A percentile compares a stretch with the other conserved stretches of the same genome.
Evolutionary conservation across 768 basidiomycete genomes (phyloP).

Genomic region (Boletus vinaceobasis): DNA sequence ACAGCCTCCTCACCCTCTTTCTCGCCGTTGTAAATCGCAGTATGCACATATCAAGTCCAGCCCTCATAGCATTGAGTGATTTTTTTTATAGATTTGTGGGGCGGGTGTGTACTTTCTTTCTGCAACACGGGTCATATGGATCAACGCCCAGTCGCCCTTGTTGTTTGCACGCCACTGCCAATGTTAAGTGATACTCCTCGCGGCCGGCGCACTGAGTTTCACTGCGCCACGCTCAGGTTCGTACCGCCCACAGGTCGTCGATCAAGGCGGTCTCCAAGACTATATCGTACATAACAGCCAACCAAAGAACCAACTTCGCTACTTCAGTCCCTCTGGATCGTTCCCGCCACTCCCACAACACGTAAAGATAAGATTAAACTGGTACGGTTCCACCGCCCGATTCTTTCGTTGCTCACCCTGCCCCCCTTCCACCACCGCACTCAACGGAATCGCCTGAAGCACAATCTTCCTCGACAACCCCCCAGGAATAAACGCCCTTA

Average conservation of each 20-base stretch:
- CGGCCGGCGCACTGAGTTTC: too few species aligned
- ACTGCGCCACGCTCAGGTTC: neutral
- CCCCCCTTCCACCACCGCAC: conserved; percentile 5
- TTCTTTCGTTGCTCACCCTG: conserved; percentile 1
- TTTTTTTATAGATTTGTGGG: neutral
- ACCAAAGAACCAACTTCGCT: neutral
- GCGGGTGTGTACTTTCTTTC: neutral
- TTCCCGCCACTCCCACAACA: conserved; percentile 14
- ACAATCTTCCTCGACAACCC: conserved; percentile 27
- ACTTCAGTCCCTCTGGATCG: neutral
- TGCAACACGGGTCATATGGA: neutral
- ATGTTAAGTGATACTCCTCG: neutral
- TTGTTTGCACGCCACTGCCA: neutral
- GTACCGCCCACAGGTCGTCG: neutral
- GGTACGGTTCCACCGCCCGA: conserved; percentile 9
- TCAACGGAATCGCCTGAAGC: conserved; percentile 26
- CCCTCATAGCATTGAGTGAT: neutral
- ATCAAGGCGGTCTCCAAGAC: neutral
- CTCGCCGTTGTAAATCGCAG: neutral
- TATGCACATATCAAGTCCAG: neutral
- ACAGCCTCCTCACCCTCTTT: neutral
- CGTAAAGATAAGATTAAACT: conserved; percentile 24
- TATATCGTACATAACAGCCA: neutral
- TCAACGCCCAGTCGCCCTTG: neutral
- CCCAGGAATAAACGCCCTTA: conserved; percentile 27